Conservation (phyloP, 2,329 filamentous ascomycete genomes). For the Fusarium avenaceum region DNA sequence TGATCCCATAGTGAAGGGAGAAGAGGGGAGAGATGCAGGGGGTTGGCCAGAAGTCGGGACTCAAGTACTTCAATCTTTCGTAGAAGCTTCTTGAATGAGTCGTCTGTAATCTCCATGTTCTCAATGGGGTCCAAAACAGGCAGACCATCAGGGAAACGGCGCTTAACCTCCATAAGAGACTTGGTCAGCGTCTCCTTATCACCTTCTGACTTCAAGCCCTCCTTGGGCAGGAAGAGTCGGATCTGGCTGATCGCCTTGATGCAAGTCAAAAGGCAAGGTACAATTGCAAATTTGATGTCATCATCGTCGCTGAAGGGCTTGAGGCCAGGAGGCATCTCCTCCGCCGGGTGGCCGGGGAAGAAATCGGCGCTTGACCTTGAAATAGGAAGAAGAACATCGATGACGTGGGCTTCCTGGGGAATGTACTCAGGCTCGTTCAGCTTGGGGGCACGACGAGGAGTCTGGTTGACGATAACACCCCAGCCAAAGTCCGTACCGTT, state of each 20-base stretch:
- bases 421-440: slow-evolving; percentile 75
- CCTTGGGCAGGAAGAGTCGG: slow-evolving; percentile 84
- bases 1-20: slow-evolving; percentile 88
- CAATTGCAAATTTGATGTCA: slow-evolving; percentile 55
- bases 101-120: slow-evolving; percentile 94
- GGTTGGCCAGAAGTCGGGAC: slow-evolving; percentile 87
- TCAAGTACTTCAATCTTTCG: slow-evolving; percentile 98
- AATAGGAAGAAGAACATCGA: slow-evolving; percentile 82
- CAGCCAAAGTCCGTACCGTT: slow-evolving; percentile 83
- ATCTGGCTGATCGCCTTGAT: slow-evolving; percentile 88
- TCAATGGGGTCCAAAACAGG: slow-evolving; percentile 92
- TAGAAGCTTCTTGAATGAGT: slow-evolving; percentile 91
- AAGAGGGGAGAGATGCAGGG: slow-evolving; percentile 89
- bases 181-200: slow-evolving; percentile 77
- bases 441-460: slow-evolving; percentile 74
- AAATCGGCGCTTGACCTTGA: slow-evolving; percentile 65
- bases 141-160: slow-evolving; percentile 92
- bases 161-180: slow-evolving; percentile 81
- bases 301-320: slow-evolving; percentile 50
- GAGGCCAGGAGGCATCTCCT: slow-evolving; percentile 73
- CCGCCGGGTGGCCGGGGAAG: slow-evolving; percentile 51
- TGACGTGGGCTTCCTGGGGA: slow-evolving; percentile 82
- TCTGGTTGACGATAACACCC: slow-evolving; percentile 87
- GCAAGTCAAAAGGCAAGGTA: slow-evolving; percentile 88
- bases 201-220: slow-evolving; percentile 73